phyloP scores from a whole-genome alignment of 176 grass and related monocot species.

The Stipa capillata region DNA sequence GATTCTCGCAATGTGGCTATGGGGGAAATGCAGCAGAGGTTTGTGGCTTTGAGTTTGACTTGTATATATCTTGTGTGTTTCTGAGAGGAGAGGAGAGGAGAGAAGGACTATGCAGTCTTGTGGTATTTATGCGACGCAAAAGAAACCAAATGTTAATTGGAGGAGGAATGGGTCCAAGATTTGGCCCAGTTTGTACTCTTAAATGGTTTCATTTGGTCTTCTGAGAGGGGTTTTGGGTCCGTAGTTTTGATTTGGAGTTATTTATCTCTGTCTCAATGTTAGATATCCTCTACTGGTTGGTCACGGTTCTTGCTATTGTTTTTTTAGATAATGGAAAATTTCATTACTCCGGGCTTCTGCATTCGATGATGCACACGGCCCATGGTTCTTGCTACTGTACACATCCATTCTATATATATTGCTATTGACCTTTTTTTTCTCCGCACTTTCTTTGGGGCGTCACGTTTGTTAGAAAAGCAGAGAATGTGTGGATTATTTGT shows the following conservation, averaged over 20 bases:
- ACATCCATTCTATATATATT: too few species aligned
- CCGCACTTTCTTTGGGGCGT: conserved; percentile 18
- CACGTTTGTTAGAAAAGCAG: conserved; percentile 26
- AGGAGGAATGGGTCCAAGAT: background rate
- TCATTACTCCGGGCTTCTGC: too few species aligned
- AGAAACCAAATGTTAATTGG: background rate
- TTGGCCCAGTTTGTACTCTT: conserved; percentile 8
- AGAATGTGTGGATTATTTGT: conserved; percentile 15
- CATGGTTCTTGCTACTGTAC: too few species aligned
- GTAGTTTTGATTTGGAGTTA: background rate
- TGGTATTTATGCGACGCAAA: background rate
- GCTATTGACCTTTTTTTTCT: conserved; percentile 27
- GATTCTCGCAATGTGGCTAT: conserved; percentile 1
- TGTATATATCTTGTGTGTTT: too few species aligned
- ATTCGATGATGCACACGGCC: too few species aligned
- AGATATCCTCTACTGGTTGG: background rate
- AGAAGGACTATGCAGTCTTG: background rate
- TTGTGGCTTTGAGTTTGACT: background rate
- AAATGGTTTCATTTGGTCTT: background rate
- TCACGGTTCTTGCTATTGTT: too few species aligned
- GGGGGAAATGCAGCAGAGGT: background rate
- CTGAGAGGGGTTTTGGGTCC: background rate
- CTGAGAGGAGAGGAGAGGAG: background rate
- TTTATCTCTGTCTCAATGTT: background rate
- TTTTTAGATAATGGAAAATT: too few species aligned